Percentiles rank a stretch among this genome's conserved stretches.
These are phyloP conservation scores for Somion occarium DNA, from an alignment of 1,284 basidiomycete genomes.

Conservation along the genomic window DNA sequence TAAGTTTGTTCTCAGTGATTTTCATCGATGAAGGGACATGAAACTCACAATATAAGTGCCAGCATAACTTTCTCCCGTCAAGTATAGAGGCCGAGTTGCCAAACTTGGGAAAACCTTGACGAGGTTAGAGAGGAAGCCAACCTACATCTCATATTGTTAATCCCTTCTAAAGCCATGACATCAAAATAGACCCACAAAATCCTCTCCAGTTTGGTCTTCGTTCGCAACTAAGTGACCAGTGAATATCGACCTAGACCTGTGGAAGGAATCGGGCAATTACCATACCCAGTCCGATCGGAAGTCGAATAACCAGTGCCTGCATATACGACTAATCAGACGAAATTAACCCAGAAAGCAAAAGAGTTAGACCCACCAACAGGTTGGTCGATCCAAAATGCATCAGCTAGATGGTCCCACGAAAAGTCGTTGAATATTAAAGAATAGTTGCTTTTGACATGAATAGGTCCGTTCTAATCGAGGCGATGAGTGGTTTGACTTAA, in stretches of 20 bases:
- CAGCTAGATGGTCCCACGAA: conserved; percentile 12
- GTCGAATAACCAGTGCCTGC: conserved; percentile 62
- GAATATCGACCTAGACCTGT: not conserved
- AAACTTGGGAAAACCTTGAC: conserved; percentile 65
- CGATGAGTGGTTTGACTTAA: not conserved
- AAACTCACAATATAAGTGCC: conserved; percentile 55
- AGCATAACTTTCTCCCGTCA: conserved; percentile 67
- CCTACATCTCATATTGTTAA: conserved; percentile 37
- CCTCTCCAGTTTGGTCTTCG: conserved; percentile 21
- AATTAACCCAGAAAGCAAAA: not conserved
- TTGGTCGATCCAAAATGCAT: conserved; percentile 17
- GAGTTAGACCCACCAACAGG: conserved; percentile 14
- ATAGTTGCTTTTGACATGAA: conserved; percentile 3
- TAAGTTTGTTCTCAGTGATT: conserved; percentile 4
- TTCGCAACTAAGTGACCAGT: conserved; percentile 35
- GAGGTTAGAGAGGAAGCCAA: conserved; percentile 59
- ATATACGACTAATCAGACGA: conserved; percentile 17
- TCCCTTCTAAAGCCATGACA: conserved; percentile 55
- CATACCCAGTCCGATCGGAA: conserved; percentile 41
- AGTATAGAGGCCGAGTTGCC: conserved; percentile 51
- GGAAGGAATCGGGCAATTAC: conserved; percentile 9
- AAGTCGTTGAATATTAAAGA: conserved; percentile 9
- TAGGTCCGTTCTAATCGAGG: conserved; percentile 12
- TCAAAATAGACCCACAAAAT: conserved; percentile 20
- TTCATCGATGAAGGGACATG: not conserved